phyloP scores from a whole-genome alignment of 495 filamentous ascomycete genomes.

The Aspergillus avenaceus region DNA sequence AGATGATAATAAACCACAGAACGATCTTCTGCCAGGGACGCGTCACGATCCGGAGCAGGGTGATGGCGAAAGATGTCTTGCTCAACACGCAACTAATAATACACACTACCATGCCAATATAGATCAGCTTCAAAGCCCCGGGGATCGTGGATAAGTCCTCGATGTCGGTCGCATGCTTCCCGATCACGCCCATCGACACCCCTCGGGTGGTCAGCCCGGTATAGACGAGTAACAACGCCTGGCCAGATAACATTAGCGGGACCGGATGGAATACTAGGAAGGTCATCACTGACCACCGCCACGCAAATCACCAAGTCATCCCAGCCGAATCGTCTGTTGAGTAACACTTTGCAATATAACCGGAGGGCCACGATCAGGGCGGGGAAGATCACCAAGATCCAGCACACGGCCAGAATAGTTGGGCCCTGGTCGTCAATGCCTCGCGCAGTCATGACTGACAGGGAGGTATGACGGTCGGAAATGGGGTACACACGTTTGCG shows the following conservation, averaged over 20 bases:
- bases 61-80: constrained; percentile 24
- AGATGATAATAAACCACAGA: constrained; percentile 23
- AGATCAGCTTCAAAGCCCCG: constrained; percentile 12
- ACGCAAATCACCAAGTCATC: constrained; percentile 23
- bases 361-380: constrained; percentile 18
- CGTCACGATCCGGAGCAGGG: constrained; percentile 20
- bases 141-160: background rate
- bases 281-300: constrained; percentile 19
- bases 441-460: background rate
- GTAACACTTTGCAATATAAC: constrained; percentile 17
- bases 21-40: constrained; percentile 14
- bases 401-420: constrained; percentile 22
- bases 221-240: background rate
- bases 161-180: background rate
- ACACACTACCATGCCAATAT: constrained; percentile 8
- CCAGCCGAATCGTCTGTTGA: constrained; percentile 25
- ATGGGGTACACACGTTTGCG: no score
- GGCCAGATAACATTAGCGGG: background rate
- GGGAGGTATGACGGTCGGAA: no score
- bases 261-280: no score
- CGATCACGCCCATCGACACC: background rate
- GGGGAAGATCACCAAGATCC: constrained; percentile 21
- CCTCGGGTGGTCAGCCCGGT: background rate
- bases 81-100: constrained; percentile 21
- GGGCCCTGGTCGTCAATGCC: constrained; percentile 3